Percentiles rank a stretch among this genome's conserved stretches.
phyloP scores from a whole-genome alignment of 768 basidiomycete species.

The Lactarius deliciosus region DNA sequence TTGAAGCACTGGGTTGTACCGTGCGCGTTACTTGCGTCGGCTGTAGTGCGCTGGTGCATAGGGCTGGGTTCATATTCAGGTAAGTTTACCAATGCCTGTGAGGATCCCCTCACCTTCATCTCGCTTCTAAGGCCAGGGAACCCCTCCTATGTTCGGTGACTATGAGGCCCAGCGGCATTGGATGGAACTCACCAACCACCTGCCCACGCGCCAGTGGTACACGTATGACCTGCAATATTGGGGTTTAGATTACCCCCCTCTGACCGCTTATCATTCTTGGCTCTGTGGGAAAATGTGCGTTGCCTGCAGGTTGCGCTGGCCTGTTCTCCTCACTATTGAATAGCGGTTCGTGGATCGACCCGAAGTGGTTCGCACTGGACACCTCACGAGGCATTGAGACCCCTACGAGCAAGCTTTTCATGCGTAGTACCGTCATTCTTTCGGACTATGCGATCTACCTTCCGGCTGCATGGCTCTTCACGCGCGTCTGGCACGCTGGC shows the following conservation, averaged over 20 bases:
- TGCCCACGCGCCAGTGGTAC: slow-evolving; percentile 81
- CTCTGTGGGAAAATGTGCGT: slow-evolving; percentile 74
- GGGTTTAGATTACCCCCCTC: slow-evolving; percentile 93
- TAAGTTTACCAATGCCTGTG: slow-evolving; percentile 38
- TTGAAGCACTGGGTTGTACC: slow-evolving; percentile 63
- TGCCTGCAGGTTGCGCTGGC: background rate
- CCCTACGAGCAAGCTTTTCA: slow-evolving; percentile 63
- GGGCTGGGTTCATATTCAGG: slow-evolving; percentile 84
- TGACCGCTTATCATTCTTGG: slow-evolving; percentile 91
- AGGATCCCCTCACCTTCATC: background rate
- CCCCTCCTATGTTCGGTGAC: slow-evolving; percentile 87
- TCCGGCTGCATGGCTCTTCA: slow-evolving; percentile 69
- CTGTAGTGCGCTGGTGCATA: slow-evolving; percentile 64
- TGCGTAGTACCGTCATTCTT: slow-evolving; percentile 73
- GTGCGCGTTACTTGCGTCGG: slow-evolving; percentile 49
- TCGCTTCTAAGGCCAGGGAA: slow-evolving; percentile 56
- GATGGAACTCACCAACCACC: slow-evolving; percentile 87
- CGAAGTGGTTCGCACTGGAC: slow-evolving; percentile 70
- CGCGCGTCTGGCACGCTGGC: slow-evolving; percentile 59
- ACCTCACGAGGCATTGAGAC: slow-evolving; percentile 73
- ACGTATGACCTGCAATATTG: slow-evolving; percentile 86
- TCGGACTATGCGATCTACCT: slow-evolving; percentile 74
- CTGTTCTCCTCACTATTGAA: background rate
- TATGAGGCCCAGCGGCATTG: slow-evolving; percentile 94
- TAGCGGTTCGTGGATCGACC: slow-evolving; percentile 52